phyloP scores from a whole-genome alignment of 805 yeast species.

The Maudiozyma barnettii region DNA sequence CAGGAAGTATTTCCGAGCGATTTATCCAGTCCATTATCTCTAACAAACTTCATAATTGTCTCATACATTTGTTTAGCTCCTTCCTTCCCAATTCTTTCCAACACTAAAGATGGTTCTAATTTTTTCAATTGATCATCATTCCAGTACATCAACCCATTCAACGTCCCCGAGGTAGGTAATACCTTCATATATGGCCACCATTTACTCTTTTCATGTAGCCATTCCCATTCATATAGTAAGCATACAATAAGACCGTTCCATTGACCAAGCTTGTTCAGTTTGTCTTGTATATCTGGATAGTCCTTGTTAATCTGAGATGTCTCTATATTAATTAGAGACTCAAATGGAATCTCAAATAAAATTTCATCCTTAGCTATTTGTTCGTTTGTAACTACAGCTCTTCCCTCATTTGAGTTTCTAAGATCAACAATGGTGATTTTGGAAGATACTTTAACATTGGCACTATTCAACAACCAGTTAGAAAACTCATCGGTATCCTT shows the following conservation, averaged over 20 bases:
- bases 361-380: constrained; percentile 54
- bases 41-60: constrained; percentile 21
- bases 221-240: constrained; percentile 50
- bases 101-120: constrained; percentile 62
- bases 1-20: constrained; percentile 34
- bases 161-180: constrained; percentile 43
- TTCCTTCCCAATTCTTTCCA: constrained; percentile 60
- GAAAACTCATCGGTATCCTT: constrained; percentile 34
- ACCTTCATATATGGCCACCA: constrained; percentile 70
- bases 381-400: constrained; percentile 61
- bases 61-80: constrained; percentile 54
- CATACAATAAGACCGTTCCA: constrained; percentile 76
- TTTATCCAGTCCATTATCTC: constrained; percentile 18
- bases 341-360: constrained; percentile 61
- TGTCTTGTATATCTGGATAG: constrained; percentile 25
- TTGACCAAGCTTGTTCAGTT: constrained; percentile 35
- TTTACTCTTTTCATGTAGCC: constrained; percentile 36
- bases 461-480: constrained; percentile 37
- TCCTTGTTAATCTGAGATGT: constrained; percentile 40
- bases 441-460: constrained; percentile 38
- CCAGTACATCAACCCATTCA: constrained; percentile 80
- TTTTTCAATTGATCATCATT: constrained; percentile 42
- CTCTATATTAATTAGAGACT: constrained; percentile 46
- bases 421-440: constrained; percentile 55
- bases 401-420: constrained; percentile 53